phyloP scores from a whole-genome alignment of 495 filamentous ascomycete genomes.

The Tuber melanosporum region DNA sequence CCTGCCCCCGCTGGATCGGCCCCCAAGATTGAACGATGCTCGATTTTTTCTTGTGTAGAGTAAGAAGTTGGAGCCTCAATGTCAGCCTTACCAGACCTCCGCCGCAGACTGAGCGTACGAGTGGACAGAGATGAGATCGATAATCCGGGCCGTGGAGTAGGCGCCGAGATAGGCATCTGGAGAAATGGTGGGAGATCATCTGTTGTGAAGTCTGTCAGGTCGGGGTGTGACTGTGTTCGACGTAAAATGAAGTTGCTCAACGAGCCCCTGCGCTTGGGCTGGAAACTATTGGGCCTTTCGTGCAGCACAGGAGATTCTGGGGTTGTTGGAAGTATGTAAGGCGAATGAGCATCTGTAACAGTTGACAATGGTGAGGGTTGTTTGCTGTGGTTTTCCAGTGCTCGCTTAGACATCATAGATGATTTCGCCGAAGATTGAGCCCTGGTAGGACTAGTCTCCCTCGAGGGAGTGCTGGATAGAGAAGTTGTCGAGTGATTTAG shows the following conservation, averaged over 20 bases:
- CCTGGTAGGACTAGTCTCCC: conserved; percentile 15
- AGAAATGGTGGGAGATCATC: conserved; percentile 27
- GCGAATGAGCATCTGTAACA: conserved; percentile 36
- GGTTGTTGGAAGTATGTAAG: conserved; percentile 20
- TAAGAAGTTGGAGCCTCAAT: conserved; percentile 19
- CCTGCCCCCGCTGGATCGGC: conserved; percentile 37
- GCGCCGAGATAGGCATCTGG: conserved; percentile 24
- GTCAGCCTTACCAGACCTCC: conserved; percentile 17
- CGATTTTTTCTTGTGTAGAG: conserved; percentile 36
- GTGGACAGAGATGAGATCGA: conserved; percentile 14
- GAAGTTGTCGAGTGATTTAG: conserved; percentile 9
- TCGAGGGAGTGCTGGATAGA: conserved; percentile 2
- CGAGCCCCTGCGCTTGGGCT: conserved; percentile 22
- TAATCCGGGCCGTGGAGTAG: conserved; percentile 17
- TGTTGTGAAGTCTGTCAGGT: conserved; percentile 29
- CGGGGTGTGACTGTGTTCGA: conserved; percentile 32
- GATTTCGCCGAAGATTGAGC: conserved; percentile 12
- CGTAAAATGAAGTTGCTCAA: conserved; percentile 30
- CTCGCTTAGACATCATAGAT: conserved; percentile 22
- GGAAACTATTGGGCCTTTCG: conserved; percentile 14
- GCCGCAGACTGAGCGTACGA: conserved; percentile 23
- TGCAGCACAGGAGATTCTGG: conserved; percentile 19
- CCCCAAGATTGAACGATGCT: conserved; percentile 36
- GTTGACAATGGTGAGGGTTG: conserved; percentile 37
- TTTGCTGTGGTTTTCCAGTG: conserved; percentile 29